These are phyloP conservation scores for Acanthamoeba sp. DNA, from an alignment of 208 protist species.

Conservation along the genomic window DNA sequence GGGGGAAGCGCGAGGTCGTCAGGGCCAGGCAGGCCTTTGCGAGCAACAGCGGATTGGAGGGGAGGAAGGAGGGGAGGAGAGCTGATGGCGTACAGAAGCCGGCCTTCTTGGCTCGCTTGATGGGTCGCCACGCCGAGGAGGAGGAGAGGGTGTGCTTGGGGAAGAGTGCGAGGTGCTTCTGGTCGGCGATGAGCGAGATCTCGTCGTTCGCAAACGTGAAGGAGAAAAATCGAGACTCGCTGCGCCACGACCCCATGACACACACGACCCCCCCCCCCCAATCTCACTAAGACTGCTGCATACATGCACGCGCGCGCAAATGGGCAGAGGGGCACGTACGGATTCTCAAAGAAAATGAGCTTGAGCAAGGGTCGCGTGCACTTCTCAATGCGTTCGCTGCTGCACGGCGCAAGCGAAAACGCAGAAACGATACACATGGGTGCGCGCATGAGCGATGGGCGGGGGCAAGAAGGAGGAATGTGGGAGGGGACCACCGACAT, in stretches of 20 bases:
- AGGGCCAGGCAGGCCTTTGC: not conserved
- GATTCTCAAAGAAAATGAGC: slow-evolving; percentile 69
- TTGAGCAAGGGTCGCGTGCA: slow-evolving; percentile 68
- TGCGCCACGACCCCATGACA: not conserved
- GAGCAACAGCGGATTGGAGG: not conserved
- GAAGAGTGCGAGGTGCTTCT: slow-evolving; percentile 38
- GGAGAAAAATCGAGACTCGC: slow-evolving; percentile 57
- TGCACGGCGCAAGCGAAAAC: not conserved
- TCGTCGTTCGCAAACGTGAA: slow-evolving; percentile 68
- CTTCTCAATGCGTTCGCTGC: slow-evolving; percentile 50
- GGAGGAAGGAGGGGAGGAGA: not conserved
- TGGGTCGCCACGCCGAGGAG: slow-evolving; percentile 24
- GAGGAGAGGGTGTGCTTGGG: not conserved
- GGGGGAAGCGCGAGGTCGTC: not conserved
- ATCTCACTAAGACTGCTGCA: too few relatives aligned
- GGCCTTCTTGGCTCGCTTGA: slow-evolving; percentile 64
- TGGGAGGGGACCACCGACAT: too few relatives aligned
- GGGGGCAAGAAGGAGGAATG: not conserved
- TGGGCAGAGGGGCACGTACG: too few relatives aligned
- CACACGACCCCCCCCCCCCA: too few relatives aligned
- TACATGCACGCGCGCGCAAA: too few relatives aligned
- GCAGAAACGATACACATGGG: not conserved
- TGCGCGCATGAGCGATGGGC: too few relatives aligned
- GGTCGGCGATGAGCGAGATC: slow-evolving; percentile 70
- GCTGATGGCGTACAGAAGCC: slow-evolving; percentile 62